Base-by-base conservation (phyloP, 139 green algal species). In the Gonium pectorale region DNA sequence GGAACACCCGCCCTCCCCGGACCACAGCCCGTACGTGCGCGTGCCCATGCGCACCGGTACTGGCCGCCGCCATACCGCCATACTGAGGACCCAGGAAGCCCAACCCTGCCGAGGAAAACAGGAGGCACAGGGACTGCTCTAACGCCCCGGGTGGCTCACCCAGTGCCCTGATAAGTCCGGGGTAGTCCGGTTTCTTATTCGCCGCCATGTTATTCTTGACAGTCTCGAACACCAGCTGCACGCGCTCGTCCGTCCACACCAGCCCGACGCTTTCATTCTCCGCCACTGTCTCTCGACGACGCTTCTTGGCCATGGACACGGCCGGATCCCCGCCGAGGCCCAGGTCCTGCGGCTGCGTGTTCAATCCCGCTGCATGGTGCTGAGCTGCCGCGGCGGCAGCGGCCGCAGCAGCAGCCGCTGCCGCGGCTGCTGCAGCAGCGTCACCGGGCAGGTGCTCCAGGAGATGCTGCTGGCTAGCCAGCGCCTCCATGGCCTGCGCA, bases 141-240 rank as follows among this genome's bases (percentile, higher is more conserved):
- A n/a, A n/a, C n/a, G n/a, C n/a, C n/a, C n/a, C n/a, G n/a, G n/a
- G n/a, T 2, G 37, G 21, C 77, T 49, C 49, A 83, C 77, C 77
- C 8, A 83, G 77, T 22, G 31, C 44, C 27, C 40, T 59, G 5
- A 83, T 83, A 22, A 83, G 41, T 7, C 40, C 43, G 6, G 43
- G 60, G 62, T 83, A 83, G 43, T 83, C 77, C 1, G 77, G 77
- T 41, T 73, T 73, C 43, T 54, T 56, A 43, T 51, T 54, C 2
- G 63, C 26, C 0, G 31, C 43, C 38, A 83, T 46, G 46, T 83
- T 74, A 31, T 29, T 68, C 43, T 51, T 74, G 54, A 64, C 77
- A 21, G 62, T 73, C n/a, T 73, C 77, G 17, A 66, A 83, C 31
- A 83, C 77, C 13, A 73, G 41, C 43, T 43, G 43, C 0, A 74